Evolutionary conservation across 371 early-diverging fungal species (phyloP).

Genomic region (Actinomortierella ambigua): DNA sequence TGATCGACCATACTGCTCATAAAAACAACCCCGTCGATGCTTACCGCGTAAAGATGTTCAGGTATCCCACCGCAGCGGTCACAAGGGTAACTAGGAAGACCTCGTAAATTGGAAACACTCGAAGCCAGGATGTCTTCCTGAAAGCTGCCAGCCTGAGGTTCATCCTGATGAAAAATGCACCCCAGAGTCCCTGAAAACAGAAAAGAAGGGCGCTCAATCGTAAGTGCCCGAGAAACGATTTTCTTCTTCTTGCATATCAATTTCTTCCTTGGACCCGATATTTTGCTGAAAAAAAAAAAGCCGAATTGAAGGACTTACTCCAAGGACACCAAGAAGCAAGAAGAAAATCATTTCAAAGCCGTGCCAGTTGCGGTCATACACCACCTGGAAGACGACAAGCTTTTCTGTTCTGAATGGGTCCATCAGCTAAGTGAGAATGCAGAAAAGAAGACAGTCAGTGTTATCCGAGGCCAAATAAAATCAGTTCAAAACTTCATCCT

Average conservation of each 20-base stretch:
- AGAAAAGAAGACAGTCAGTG: background rate
- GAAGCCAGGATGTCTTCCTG: slow-evolving; percentile 67
- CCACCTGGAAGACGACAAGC: slow-evolving; percentile 82
- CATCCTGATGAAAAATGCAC: slow-evolving; percentile 84
- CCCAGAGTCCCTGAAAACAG: slow-evolving; percentile 78
- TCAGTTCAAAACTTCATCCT: background rate
- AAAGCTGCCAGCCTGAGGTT: slow-evolving; percentile 74
- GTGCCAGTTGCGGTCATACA: slow-evolving; percentile 77
- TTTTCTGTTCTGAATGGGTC: slow-evolving; percentile 85
- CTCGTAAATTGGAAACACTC: slow-evolving; percentile 73
- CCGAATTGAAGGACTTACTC: slow-evolving; percentile 57
- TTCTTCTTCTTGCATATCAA: background rate
- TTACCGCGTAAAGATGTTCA: slow-evolving; percentile 78
- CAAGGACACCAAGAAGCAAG: slow-evolving; percentile 86
- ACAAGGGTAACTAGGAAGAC: slow-evolving; percentile 73
- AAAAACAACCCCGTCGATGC: background rate
- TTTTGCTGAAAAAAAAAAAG: background rate
- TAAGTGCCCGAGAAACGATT: background rate
- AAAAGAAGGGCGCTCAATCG: background rate
- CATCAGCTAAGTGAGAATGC: slow-evolving; percentile 46
- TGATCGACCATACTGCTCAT: too few relatives aligned
- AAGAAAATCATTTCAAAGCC: slow-evolving; percentile 87
- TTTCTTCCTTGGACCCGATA: background rate
- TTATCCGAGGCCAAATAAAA: background rate
- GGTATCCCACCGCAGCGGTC: slow-evolving; percentile 78